Evolutionary conservation across 139 green algal species (phyloP).

Genomic region (Deuterostichococcus epilithicus): DNA sequence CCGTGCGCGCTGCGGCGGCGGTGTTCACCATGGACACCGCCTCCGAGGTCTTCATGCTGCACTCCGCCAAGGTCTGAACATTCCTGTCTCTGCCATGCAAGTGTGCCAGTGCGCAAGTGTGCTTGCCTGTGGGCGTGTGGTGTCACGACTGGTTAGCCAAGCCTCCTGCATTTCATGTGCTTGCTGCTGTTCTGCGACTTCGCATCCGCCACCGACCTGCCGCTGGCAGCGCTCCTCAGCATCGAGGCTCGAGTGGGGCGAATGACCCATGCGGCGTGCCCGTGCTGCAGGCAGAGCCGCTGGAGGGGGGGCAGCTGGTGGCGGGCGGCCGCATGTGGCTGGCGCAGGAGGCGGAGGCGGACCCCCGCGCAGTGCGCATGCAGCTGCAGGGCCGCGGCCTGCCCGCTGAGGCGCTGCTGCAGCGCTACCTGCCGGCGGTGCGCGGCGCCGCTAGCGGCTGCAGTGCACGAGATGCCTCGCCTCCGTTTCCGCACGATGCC

Average conservation of each 20-base stretch:
- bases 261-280: too few species aligned
- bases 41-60: conserved; percentile 68
- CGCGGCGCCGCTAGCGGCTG: not conserved
- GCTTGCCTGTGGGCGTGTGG: conserved; percentile 1
- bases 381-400: conserved; percentile 58
- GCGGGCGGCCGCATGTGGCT: conserved; percentile 79
- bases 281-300: conserved; percentile 47
- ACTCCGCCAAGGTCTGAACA: conserved; percentile 47
- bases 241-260: too few species aligned
- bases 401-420: conserved; percentile 56
- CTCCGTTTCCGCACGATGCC: too few species aligned
- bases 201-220: too few species aligned
- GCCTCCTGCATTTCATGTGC: too few species aligned
- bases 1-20: conserved; percentile 41
- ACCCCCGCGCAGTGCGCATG: conserved; percentile 78
- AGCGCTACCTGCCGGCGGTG: conserved; percentile 66
- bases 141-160: too few species aligned
- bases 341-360: conserved; percentile 62
- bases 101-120: not conserved
- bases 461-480: not conserved
- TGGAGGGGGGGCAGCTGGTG: conserved; percentile 74
- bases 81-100: too few species aligned
- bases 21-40: conserved; percentile 87
- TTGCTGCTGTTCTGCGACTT: too few species aligned
- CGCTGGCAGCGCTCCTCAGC: too few species aligned